Evolutionary conservation across 805 yeast genomes (phyloP).

Genomic region (Saccharomycopsis sp.): DNA sequence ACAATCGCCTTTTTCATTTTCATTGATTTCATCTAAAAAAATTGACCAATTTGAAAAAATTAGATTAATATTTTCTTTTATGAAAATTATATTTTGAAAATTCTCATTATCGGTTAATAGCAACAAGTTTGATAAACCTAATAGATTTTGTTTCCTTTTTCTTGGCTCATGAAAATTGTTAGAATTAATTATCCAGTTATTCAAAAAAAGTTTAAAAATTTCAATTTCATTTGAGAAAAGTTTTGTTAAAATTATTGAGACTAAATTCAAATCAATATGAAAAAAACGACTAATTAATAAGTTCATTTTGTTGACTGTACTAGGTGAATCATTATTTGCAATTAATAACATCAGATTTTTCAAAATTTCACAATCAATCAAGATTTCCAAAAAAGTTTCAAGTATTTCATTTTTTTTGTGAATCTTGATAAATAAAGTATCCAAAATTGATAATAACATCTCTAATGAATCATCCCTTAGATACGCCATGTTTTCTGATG

Average conservation of each 20-base stretch:
- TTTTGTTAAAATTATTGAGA: conserved; percentile 22
- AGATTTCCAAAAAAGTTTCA: no score
- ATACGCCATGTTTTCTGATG: conserved; percentile 43
- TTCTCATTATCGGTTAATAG: conserved; percentile 25
- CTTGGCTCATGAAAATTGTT: conserved; percentile 55
- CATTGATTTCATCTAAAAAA: conserved; percentile 68
- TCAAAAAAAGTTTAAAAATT: conserved; percentile 3
- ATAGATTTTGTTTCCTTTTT: conserved; percentile 54
- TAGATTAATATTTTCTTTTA: conserved; percentile 13
- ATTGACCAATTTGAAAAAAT: conserved; percentile 36
- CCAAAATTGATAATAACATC: conserved; percentile 43
- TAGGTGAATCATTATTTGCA: no score
- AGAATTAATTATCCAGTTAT: conserved; percentile 19
- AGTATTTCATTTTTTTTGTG: conserved; percentile 20
- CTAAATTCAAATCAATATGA: no score
- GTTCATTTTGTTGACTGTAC: no score
- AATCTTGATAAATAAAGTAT: conserved; percentile 34
- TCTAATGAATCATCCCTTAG: conserved; percentile 66
- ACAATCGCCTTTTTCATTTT: conserved; percentile 45
- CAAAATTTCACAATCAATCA: no score
- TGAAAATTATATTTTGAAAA: conserved; percentile 20
- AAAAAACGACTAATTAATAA: no score
- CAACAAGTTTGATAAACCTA: conserved; percentile 49
- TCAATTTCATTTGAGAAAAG: conserved; percentile 18
- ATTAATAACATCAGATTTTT: no score